Evolutionary conservation across 2,329 filamentous ascomycete species (phyloP).

Genomic region (Aureobasidium namibiae): DNA sequence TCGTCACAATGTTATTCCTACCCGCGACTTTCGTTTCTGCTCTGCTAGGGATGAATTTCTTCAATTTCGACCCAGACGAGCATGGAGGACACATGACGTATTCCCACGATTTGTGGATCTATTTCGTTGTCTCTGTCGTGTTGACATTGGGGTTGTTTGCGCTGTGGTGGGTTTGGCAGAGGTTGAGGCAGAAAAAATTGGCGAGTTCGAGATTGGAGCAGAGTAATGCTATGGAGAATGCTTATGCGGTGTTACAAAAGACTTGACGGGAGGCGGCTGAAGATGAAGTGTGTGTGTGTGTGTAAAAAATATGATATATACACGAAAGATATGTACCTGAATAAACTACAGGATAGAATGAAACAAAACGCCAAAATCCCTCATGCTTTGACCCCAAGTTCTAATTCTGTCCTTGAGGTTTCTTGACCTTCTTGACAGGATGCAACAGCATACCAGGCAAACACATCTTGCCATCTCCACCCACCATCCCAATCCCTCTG

Average conservation of each 20-base stretch:
- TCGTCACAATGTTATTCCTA: constrained; percentile 32
- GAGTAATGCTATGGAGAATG: neutral
- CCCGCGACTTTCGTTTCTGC: constrained; percentile 19
- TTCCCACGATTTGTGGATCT: constrained; percentile 2
- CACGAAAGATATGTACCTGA: neutral
- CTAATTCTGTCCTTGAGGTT: constrained; percentile 2
- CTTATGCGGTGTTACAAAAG: neutral
- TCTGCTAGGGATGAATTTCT: constrained; percentile 3
- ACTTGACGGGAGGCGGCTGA: no score
- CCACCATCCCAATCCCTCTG: constrained; percentile 43
- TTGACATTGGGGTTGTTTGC: neutral
- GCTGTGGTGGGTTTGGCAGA: neutral
- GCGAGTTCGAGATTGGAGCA: neutral
- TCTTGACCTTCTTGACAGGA: constrained; percentile 57
- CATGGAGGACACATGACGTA: neutral
- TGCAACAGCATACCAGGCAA: constrained; percentile 82
- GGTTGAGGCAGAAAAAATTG: neutral
- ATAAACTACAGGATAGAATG: neutral
- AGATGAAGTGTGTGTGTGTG: no score
- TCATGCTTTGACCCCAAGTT: neutral
- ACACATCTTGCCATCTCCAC: constrained; percentile 65
- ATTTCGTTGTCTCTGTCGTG: neutral
- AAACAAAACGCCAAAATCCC: neutral
- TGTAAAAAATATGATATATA: no score
- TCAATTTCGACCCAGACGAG: neutral